Base-by-base conservation (phyloP, 2,329 filamentous ascomycete genomes). In the Leptographium procerum region DNA sequence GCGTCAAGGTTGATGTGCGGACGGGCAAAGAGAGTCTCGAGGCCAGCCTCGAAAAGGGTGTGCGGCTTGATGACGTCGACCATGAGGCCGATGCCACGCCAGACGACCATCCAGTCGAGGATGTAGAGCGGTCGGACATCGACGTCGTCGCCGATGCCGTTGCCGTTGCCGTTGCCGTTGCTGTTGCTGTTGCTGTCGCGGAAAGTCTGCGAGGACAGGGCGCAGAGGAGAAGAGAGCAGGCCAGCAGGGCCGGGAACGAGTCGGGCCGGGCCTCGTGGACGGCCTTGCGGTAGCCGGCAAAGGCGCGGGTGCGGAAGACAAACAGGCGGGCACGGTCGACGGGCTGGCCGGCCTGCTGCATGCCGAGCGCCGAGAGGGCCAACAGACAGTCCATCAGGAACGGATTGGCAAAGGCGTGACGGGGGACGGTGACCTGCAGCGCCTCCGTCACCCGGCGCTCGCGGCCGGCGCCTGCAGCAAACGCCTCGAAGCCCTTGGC, bases 101-200 rank as follows among this genome's bases (percentile, higher is more conserved):
- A 83, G 14, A 83, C 71, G 3, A 75, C 64, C 68, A 82, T 77
- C 79, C 80, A 83, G 64, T 82, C 75, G 51, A 82, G 66, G 33
- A 82, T 74, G 63, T 76, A 80, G 2, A 82, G 70, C 1, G 73
- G 71, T 51, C 69, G 71, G 22, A 67, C 66, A n/a, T n/a, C n/a
- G n/a, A n/a, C n/a, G n/a, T n/a, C n/a, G n/a, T n/a, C n/a, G n/a
- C n/a, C n/a, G n/a, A n/a, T n/a, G n/a, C n/a, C n/a, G n/a, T n/a
- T n/a, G n/a, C n/a, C n/a, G n/a, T n/a, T n/a, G n/a, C n/a, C n/a
- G n/a, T n/a, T n/a, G n/a, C n/a, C n/a, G n/a, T n/a, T n/a, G n/a
- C n/a, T n/a, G n/a, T n/a, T n/a, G n/a, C n/a, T n/a, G 53, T 75
- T 70, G 0, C 69, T 66, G n/a, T 79, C 76, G 4, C 78, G 73